A percentile compares a stretch with the other conserved stretches of the same genome.
Evolutionary conservation across 306 rosid species (phyloP).

Genomic region (Cucurbita pepo): DNA sequence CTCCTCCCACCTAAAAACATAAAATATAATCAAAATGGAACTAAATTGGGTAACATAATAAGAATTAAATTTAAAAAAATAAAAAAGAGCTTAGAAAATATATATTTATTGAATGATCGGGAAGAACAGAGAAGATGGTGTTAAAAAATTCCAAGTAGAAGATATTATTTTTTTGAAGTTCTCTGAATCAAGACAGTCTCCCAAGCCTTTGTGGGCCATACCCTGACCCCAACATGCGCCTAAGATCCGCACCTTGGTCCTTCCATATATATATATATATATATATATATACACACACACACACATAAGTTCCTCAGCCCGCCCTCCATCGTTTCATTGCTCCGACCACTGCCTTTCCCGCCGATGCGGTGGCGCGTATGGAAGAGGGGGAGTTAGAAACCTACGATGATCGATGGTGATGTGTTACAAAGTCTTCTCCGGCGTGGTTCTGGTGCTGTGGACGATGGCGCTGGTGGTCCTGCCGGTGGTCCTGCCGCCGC

Average conservation of each 20-base stretch:
- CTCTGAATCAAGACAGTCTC: neutral
- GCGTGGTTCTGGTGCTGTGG: neutral
- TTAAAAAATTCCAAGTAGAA: neutral
- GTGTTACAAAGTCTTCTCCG: neutral
- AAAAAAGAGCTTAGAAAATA: too few relatives aligned
- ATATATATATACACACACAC: neutral
- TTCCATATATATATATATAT: neutral
- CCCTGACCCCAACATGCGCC: neutral
- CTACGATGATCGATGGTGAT: neutral
- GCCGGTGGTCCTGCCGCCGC: slow-evolving; percentile 11
- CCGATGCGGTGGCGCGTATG: neutral
- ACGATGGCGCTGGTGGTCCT: slow-evolving; percentile 7
- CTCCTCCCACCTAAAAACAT: too few relatives aligned
- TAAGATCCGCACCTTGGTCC: too few relatives aligned
- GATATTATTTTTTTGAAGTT: neutral
- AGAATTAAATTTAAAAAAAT: too few relatives aligned
- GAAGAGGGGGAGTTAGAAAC: neutral
- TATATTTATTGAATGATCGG: neutral
- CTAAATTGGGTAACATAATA: too few relatives aligned
- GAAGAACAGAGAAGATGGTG: neutral
- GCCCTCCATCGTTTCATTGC: neutral
- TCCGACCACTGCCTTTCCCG: neutral
- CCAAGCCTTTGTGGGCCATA: neutral
- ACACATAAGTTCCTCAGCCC: neutral
- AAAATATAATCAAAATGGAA: too few relatives aligned